Conservation (phyloP, 192 early-diverging fungal species). For the Powellomyces hirtus region DNA sequence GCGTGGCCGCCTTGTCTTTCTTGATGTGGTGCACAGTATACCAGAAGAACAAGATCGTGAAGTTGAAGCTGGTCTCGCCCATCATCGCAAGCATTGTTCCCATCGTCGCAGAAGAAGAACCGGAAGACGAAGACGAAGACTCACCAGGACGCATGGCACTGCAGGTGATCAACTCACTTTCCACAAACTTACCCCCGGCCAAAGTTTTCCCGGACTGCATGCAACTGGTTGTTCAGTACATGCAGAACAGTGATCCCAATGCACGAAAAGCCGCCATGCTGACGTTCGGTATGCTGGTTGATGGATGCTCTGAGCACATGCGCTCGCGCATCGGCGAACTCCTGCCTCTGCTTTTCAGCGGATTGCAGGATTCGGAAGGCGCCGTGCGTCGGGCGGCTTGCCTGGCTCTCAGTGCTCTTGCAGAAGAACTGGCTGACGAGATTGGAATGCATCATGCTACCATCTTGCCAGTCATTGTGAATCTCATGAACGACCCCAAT, state of each 20-base stretch:
- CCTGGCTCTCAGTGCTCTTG: slow-evolving; percentile 65
- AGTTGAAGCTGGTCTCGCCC: slow-evolving; percentile 76
- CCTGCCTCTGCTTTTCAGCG: slow-evolving; percentile 68
- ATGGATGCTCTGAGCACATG: slow-evolving; percentile 86
- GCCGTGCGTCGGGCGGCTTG: slow-evolving; percentile 83
- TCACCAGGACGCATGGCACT: slow-evolving; percentile 68
- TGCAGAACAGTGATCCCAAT: slow-evolving; percentile 72
- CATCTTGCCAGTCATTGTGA: slow-evolving; percentile 82
- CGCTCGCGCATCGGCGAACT: slow-evolving; percentile 76
- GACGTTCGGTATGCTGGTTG: slow-evolving; percentile 75
- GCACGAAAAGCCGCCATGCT: slow-evolving; percentile 87
- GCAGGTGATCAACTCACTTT: slow-evolving; percentile 73
- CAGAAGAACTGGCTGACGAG: slow-evolving; percentile 77
- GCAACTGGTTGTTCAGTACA: slow-evolving; percentile 69
- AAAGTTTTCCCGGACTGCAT: slow-evolving; percentile 83
- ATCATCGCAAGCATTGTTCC: slow-evolving; percentile 80
- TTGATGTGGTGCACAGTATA: slow-evolving; percentile 69
- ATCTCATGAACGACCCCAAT: slow-evolving; percentile 75
- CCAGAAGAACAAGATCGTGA: slow-evolving; percentile 81
- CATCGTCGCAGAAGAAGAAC: slow-evolving; percentile 78
- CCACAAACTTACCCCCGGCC: slow-evolving; percentile 81
- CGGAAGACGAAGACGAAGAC: slow-evolving; percentile 79
- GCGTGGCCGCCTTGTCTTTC: slow-evolving; percentile 81
- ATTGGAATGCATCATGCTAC: slow-evolving; percentile 76
- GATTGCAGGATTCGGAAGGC: slow-evolving; percentile 76